phyloP scores from a whole-genome alignment of 495 filamentous ascomycete genomes.

The Penicillium egyptiacum region DNA sequence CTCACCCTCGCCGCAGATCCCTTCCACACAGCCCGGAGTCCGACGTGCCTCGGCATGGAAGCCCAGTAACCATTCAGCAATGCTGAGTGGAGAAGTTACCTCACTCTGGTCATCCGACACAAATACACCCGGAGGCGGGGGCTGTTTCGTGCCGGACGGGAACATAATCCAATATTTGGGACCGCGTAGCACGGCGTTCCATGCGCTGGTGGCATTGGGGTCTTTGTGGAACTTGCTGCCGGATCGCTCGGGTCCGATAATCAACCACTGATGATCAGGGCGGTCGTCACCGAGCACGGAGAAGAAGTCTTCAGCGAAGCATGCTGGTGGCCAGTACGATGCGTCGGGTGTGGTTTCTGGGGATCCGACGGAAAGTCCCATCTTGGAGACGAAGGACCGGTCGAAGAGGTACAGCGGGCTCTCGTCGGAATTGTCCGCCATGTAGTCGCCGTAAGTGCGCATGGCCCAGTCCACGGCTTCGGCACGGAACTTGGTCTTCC shows the following conservation, averaged over 20 bases:
- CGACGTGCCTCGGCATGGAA: slow-evolving; percentile 87
- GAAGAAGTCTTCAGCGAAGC: slow-evolving; percentile 89
- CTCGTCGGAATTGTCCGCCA: slow-evolving; percentile 80
- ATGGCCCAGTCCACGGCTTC: slow-evolving; percentile 94
- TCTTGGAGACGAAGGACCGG: slow-evolving; percentile 82
- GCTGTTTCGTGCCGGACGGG: slow-evolving; percentile 59
- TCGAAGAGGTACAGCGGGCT: slow-evolving; percentile 95
- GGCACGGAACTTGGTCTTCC: slow-evolving; percentile 71
- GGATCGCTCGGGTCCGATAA: slow-evolving; percentile 84
- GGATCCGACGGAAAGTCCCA: slow-evolving; percentile 63
- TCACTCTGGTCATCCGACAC: slow-evolving; percentile 91
- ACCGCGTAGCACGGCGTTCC: slow-evolving; percentile 92
- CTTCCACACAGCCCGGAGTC: slow-evolving; percentile 79
- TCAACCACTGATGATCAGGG: slow-evolving; percentile 90
- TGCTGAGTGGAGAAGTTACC: slow-evolving; percentile 90
- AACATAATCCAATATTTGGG: slow-evolving; percentile 99
- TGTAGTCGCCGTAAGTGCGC: slow-evolving; percentile 76
- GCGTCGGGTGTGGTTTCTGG: slow-evolving; percentile 44
- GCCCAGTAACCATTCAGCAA: slow-evolving; percentile 89
- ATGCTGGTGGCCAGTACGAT: slow-evolving; percentile 79
- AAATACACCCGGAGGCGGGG: slow-evolving; percentile 82
- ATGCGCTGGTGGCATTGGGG: slow-evolving; percentile 76
- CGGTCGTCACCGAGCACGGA: slow-evolving; percentile 74
- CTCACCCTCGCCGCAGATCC: slow-evolving; percentile 83
- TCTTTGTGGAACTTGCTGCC: slow-evolving; percentile 97